Base-by-base conservation (phyloP, 768 basidiomycete species). In the Macrolepiota fuliginosa region DNA sequence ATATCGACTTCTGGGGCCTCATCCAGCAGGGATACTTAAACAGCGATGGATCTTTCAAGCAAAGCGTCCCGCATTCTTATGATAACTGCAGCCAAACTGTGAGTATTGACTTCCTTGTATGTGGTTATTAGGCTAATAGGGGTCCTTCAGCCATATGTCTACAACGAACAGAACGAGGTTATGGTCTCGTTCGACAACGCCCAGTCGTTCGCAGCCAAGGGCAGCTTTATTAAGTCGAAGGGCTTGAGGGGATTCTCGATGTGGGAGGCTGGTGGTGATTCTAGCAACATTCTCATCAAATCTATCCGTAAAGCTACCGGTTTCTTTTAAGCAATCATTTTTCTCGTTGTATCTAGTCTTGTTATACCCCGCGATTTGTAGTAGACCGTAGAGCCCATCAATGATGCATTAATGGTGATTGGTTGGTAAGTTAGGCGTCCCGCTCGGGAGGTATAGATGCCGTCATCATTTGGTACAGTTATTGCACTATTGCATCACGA, bases 31-130 rank as follows among this genome's bases (percentile, higher is more conserved):
- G 87, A 29, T 90, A 81, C 72, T 73, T 91, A 45, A 80, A 74
- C 37, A 50, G 69, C 4, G 70, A 83, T 67, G 80, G 87, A 22
- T 77, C 73, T 5, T 76, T 78, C 19, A 81, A 83, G 42, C 27
- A 69, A 42, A 82, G 80, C 19, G 85, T 87, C 68, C 70, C 75
- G 35, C 83, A 84, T 67, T 63, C 72, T 13, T 91, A 77, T 63
- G 89, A 92, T 64, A 65, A 72, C 2, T 92, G 91, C 77, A 89
- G 83, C 58, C 83, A 90, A 72, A 92, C 91, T 52, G 90, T 91
- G 65, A 64, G 86, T 74, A 17, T 9, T 13, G 24, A 24, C 45
- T 46, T 27, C 4, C 42, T n/a, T 11, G 24, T 25, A 13, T 25
- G 40, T 24, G n/a, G 5, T 11, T 17, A 13, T n/a, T n/a, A 13